phyloP scores from a whole-genome alignment of 2,329 filamentous ascomycete genomes.

The Colletotrichum tropicale region DNA sequence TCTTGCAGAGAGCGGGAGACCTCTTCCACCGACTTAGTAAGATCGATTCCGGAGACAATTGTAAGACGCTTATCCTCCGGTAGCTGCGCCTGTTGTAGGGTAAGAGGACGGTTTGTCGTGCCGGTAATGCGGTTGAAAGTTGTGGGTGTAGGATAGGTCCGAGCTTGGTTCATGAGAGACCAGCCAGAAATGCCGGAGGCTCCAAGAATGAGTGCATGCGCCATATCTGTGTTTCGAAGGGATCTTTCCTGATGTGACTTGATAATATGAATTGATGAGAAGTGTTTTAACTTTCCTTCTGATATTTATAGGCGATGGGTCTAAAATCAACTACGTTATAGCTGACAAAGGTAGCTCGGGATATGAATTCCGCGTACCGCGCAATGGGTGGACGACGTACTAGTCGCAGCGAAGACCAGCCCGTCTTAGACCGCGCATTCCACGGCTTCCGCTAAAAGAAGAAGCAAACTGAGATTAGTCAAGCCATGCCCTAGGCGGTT shows the following conservation, averaged over 20 bases:
- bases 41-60: slow-evolving; percentile 16
- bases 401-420: not conserved
- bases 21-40: slow-evolving; percentile 11
- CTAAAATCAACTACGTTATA: not conserved
- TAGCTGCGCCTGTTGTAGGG: not conserved
- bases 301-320: not conserved
- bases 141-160: slow-evolving; percentile 7
- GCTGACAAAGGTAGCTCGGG: not conserved
- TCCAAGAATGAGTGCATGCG: slow-evolving; percentile 22
- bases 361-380: not conserved
- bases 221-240: not conserved
- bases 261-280: not conserved
- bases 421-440: not conserved
- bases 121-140: slow-evolving; percentile 22
- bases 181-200: slow-evolving; percentile 24
- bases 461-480: not conserved
- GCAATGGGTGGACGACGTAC: not conserved
- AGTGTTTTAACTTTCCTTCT: not conserved
- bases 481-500: not conserved
- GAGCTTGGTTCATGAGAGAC: slow-evolving; percentile 21
- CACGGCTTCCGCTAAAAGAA: not conserved
- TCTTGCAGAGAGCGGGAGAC: not conserved
- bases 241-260: not conserved
- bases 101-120: slow-evolving; percentile 19
- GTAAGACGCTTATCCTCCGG: slow-evolving; percentile 10